Base-by-base conservation (phyloP, 495 filamentous ascomycete genomes). In the Schizothecium vesticola region DNA sequence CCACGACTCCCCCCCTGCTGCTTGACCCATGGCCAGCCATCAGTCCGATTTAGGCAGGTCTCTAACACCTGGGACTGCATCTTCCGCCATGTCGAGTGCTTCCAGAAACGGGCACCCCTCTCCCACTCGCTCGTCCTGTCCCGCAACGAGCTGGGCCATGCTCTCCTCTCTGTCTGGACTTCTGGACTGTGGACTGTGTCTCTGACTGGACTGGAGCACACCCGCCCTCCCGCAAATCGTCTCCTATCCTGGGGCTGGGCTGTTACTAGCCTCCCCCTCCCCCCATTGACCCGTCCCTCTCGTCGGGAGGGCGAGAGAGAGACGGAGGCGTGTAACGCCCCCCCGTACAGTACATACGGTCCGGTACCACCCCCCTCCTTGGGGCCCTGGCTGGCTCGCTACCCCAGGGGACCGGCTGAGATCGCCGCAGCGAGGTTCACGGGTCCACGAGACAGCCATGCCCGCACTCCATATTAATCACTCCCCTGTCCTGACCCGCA, bases 21-120 rank as follows among this genome's bases (percentile, higher is more conserved):
- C 57, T 65, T 65, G 64, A 69, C 70, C 72, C 74, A 73, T 68
- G 63, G 36, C 75, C 70, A 76, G 75, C 76, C 75, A 67, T 78
- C 75, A 73, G 59, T 59, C 76, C 75, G 70, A 73, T 77, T 78
- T 78, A 77, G 76, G 76, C 76, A 78, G 76, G 76, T 78, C 73
- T 67, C 56, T 67, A 61, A 70, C 73, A 61, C 43, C 63, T 72
- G 72, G 69, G 71, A 61, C 67, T 69, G 74, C 73, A 73, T 75
- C 71, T 70, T 72, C 73, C 70, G 71, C 66, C 71, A 72, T 74
- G 63, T 64, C 67, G 61, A 71, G 60, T 69, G 66, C 63, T 70
- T 59, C 70, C 70, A 70, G 67, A 69, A 69, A 64, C 55, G 66
- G 63, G 64, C 59, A 66, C 69, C 59, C 67, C 67, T 69, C 68